phyloP scores from a whole-genome alignment of 2,329 filamentous ascomycete genomes.

The Colletotrichum brevisporum region DNA sequence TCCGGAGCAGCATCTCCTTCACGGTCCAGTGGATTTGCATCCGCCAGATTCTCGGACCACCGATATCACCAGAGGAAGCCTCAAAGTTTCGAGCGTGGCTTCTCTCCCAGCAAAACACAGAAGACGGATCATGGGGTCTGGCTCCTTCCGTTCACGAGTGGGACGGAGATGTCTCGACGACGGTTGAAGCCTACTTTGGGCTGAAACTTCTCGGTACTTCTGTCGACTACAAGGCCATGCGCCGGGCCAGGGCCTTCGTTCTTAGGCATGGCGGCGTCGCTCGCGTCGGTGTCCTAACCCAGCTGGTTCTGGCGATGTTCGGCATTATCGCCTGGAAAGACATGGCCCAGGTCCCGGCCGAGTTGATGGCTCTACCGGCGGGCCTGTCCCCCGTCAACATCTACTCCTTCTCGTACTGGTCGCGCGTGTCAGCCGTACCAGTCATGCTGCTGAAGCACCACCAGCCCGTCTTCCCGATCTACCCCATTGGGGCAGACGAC shows the following conservation, averaged over 20 bases:
- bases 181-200: slow-evolving; percentile 26
- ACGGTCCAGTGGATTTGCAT: slow-evolving; percentile 24
- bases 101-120: slow-evolving; percentile 16
- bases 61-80: slow-evolving; percentile 5
- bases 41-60: slow-evolving; percentile 18
- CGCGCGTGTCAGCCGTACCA: slow-evolving; percentile 16
- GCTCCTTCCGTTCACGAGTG: slow-evolving; percentile 21
- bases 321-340: slow-evolving; percentile 24
- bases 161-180: slow-evolving; percentile 17
- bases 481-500: slow-evolving; percentile 6
- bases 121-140: slow-evolving; percentile 22
- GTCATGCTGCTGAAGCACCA: slow-evolving; percentile 27
- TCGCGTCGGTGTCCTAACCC: slow-evolving; percentile 11
- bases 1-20: slow-evolving; percentile 22
- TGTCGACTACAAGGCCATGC: slow-evolving; percentile 18
- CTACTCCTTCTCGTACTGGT: slow-evolving; percentile 31
- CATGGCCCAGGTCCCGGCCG: slow-evolving; percentile 28
- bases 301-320: slow-evolving; percentile 16
- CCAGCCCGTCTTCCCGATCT: slow-evolving; percentile 7
- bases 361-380: slow-evolving; percentile 18
- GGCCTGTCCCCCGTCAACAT: slow-evolving; percentile 22
- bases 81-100: slow-evolving; percentile 17
- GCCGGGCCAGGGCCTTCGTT: slow-evolving; percentile 7
- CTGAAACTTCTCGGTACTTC: slow-evolving; percentile 23
- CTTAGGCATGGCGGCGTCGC: slow-evolving; percentile 2